phyloP scores from a whole-genome alignment of 345 rosid genomes.

The Euphorbia lathyris region DNA sequence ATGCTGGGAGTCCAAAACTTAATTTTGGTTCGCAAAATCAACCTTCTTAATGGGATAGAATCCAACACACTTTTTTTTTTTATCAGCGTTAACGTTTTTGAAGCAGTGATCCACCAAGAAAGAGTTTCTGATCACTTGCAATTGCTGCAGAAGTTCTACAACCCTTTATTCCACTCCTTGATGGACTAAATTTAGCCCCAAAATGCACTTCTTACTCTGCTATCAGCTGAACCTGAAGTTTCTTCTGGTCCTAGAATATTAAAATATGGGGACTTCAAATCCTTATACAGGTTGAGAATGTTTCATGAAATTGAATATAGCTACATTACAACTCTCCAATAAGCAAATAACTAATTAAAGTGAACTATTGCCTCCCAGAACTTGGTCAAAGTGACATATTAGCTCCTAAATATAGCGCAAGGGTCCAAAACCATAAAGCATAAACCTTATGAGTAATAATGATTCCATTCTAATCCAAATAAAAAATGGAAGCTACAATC shows the following conservation, averaged over 20 bases:
- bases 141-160: conserved; percentile 34
- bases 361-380: too few species aligned
- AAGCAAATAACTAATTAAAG: too few species aligned
- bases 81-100: conserved; percentile 40
- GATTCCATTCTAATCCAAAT: too few species aligned
- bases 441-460: too few species aligned
- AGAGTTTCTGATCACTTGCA: conserved; percentile 49
- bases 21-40: conserved; percentile 28
- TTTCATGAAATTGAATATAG: too few species aligned
- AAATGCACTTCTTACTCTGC: conserved; percentile 58
- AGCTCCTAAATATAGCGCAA: too few species aligned
- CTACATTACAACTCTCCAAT: too few species aligned
- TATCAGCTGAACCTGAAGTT: conserved; percentile 53
- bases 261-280: neutral
- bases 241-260: conserved; percentile 55
- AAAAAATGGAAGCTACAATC: too few species aligned
- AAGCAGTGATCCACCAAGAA: conserved; percentile 62
- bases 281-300: conserved; percentile 10
- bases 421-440: too few species aligned
- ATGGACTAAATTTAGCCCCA: conserved; percentile 68
- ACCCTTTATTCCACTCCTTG: conserved; percentile 44
- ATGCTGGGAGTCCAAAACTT: conserved; percentile 20
- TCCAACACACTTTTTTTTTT: conserved; percentile 30
- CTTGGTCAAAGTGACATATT: too few species aligned
- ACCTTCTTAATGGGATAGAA: conserved; percentile 27